Evolutionary conservation across 1,139 yeast species (phyloP).

Genomic region (Zygotorulaspora mrakii): DNA sequence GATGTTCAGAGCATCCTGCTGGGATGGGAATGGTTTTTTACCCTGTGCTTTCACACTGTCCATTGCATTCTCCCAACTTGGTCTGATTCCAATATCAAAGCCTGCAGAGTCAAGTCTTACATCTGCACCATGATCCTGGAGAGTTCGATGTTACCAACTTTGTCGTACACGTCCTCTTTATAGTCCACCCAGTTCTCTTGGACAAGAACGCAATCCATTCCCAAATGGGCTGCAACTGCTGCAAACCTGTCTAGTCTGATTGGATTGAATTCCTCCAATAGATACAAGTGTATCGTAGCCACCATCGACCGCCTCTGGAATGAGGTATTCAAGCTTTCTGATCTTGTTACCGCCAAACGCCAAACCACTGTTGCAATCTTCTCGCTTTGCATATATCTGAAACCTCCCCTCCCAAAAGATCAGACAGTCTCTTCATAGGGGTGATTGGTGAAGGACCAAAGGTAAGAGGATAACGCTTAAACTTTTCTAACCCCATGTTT

Average conservation of each 20-base stretch:
- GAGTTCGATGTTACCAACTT: slow-evolving; percentile 37
- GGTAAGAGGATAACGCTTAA: slow-evolving; percentile 31
- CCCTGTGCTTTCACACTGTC: slow-evolving; percentile 25
- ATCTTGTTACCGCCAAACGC: slow-evolving; percentile 38
- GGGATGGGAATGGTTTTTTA: slow-evolving; percentile 38
- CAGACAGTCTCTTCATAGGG: slow-evolving; percentile 31
- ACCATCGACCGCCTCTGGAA: slow-evolving; percentile 36
- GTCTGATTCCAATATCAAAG: slow-evolving; percentile 37
- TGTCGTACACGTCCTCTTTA: slow-evolving; percentile 35
- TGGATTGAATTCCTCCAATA: slow-evolving; percentile 37
- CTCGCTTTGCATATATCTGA: slow-evolving; percentile 37
- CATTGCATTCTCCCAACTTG: slow-evolving; percentile 34
- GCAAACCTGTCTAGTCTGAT: slow-evolving; percentile 38
- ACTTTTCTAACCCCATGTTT: slow-evolving; percentile 22
- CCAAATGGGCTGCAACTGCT: slow-evolving; percentile 38
- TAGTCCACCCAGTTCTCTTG: slow-evolving; percentile 39
- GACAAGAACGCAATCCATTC: slow-evolving; percentile 35
- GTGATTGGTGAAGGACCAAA: slow-evolving; percentile 38
- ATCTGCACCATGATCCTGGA: slow-evolving; percentile 38
- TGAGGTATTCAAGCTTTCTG: slow-evolving; percentile 36
- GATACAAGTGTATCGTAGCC: slow-evolving; percentile 38
- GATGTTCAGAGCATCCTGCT: slow-evolving; percentile 38
- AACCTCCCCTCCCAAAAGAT: slow-evolving; percentile 33
- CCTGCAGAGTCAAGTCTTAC: slow-evolving; percentile 35
- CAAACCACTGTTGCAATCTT: slow-evolving; percentile 37